Percentiles rank a stretch among this genome's conserved stretches.
These are phyloP conservation scores for Nemania sp. DNA, from an alignment of 2,329 filamentous ascomycete genomes.

Conservation along the genomic window DNA sequence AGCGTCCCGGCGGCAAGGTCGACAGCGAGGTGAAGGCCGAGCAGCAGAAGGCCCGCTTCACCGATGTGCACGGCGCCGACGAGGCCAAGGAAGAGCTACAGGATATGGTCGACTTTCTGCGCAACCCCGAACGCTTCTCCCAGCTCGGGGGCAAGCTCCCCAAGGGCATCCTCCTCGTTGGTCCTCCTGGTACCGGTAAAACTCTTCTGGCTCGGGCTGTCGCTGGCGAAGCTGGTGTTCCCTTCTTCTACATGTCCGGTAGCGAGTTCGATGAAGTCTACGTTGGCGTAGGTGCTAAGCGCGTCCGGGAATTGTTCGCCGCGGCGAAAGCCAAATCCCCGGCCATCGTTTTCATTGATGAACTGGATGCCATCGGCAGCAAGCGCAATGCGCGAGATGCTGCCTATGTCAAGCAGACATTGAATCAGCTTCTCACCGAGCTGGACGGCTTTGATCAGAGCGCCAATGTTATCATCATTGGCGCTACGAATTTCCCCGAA, in stretches of 20 bases:
- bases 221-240: slow-evolving; percentile 93
- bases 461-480: slow-evolving; percentile 92
- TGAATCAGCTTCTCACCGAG: slow-evolving; percentile 96
- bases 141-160: slow-evolving; percentile 94
- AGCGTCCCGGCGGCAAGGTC: slow-evolving; percentile 71
- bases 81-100: slow-evolving; percentile 98
- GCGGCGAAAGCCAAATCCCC: slow-evolving; percentile 84
- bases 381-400: slow-evolving; percentile 92
- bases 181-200: slow-evolving; percentile 96
- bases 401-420: slow-evolving; percentile 93
- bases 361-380: slow-evolving; percentile 90
- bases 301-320: slow-evolving; percentile 88
- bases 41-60: slow-evolving; percentile 87
- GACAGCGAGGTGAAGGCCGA: slow-evolving; percentile 89
- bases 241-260: slow-evolving; percentile 99
- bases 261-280: slow-evolving; percentile 99
- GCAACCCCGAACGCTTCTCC: slow-evolving; percentile 90
- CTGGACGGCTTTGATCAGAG: slow-evolving; percentile 96
- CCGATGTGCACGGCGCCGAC: slow-evolving; percentile 94
- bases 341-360: slow-evolving; percentile 93
- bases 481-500: slow-evolving; percentile 94
- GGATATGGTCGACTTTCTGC: slow-evolving; percentile 94
- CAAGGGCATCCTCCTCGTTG: slow-evolving; percentile 93
- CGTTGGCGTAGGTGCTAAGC: slow-evolving; percentile 94
- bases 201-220: slow-evolving; percentile 94